Percentiles rank a stretch among this genome's conserved stretches.
Evolutionary conservation across 176 grass and related monocot genomes (phyloP).

Genomic region (Poa annua): DNA sequence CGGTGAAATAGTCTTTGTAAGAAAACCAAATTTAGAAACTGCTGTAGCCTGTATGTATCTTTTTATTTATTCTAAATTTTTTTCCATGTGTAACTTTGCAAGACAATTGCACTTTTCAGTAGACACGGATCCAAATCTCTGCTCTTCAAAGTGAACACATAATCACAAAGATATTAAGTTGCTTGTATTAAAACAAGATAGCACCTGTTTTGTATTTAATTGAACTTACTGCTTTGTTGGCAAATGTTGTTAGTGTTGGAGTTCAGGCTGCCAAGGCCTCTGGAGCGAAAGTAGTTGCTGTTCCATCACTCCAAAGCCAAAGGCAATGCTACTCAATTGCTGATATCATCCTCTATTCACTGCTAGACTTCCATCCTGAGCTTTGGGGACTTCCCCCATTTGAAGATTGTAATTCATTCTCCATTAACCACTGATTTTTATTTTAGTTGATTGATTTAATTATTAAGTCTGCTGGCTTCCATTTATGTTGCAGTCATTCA

Average conservation of each 20-base stretch:
- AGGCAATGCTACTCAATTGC: conserved; percentile 62
- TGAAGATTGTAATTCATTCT: conserved; percentile 72
- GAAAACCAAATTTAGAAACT: not conserved
- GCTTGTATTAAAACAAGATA: not conserved
- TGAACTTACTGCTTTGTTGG: conserved; percentile 36
- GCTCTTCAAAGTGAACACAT: not conserved
- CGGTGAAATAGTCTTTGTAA: not conserved
- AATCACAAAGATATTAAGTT: not conserved
- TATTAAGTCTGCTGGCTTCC: conserved; percentile 18
- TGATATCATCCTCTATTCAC: conserved; percentile 69
- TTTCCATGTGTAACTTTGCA: not conserved
- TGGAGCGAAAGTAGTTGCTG: conserved; percentile 79
- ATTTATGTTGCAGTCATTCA: conserved; percentile 60
- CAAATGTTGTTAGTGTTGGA: conserved; percentile 61
- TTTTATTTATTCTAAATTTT: not conserved
- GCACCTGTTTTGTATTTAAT: conserved; percentile 2
- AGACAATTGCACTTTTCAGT: conserved; percentile 1
- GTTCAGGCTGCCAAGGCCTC: conserved; percentile 79
- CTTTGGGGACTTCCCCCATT: conserved; percentile 83
- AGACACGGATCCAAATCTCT: not conserved
- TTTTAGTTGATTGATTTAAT: conserved; percentile 17
- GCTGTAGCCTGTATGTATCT: not conserved
- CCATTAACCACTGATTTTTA: conserved; percentile 10
- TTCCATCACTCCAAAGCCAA: conserved; percentile 88
- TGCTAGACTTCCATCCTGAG: conserved; percentile 85